Conservation (phyloP, 2,329 filamentous ascomycete genomes). For the Aphanocladium album region DNA sequence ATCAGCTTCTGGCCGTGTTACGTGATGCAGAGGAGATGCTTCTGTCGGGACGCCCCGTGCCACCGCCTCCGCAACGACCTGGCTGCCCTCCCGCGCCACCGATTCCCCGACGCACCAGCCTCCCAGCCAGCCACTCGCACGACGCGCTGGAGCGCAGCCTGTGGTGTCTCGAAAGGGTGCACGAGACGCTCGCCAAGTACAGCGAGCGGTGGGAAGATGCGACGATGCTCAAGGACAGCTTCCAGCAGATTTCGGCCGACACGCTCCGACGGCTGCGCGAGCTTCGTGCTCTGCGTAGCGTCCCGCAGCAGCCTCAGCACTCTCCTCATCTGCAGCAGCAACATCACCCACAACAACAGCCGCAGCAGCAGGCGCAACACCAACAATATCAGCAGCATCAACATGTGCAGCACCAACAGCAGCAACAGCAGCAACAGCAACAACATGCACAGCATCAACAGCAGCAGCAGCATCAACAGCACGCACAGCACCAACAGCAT, state of each 20-base stretch:
- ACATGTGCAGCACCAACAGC: slow-evolving; percentile 22
- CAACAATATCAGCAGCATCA: slow-evolving; percentile 21
- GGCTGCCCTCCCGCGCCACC: slow-evolving; percentile 48
- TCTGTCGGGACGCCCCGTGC: slow-evolving; percentile 39
- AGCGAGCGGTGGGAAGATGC: slow-evolving; percentile 57
- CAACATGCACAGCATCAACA: slow-evolving; percentile 22
- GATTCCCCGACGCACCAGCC: slow-evolving; percentile 41
- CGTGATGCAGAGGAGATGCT: slow-evolving; percentile 53
- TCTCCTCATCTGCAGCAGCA: slow-evolving; percentile 26
- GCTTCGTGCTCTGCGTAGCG: slow-evolving; percentile 30
- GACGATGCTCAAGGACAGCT: slow-evolving; percentile 46
- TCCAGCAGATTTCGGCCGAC: slow-evolving; percentile 45
- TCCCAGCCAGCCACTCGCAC: slow-evolving; percentile 30
- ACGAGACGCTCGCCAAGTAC: slow-evolving; percentile 50
- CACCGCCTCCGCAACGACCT: slow-evolving; percentile 39
- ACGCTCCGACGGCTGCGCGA: slow-evolving; percentile 39
- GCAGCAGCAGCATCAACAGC: slow-evolving; percentile 25
- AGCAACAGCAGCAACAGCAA: not conserved
- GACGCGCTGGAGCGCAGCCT: slow-evolving; percentile 54
- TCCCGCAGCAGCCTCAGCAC: slow-evolving; percentile 24
- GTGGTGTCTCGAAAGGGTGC: slow-evolving; percentile 48
- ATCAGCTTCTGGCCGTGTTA: slow-evolving; percentile 58
- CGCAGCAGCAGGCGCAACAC: slow-evolving; percentile 20
- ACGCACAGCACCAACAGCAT: slow-evolving; percentile 22
- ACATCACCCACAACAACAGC: slow-evolving; percentile 25